Percentiles rank a stretch among this genome's conserved stretches.
phyloP scores from a whole-genome alignment of 116 monocot genomes.

The Papilionanthe hybrid region DNA sequence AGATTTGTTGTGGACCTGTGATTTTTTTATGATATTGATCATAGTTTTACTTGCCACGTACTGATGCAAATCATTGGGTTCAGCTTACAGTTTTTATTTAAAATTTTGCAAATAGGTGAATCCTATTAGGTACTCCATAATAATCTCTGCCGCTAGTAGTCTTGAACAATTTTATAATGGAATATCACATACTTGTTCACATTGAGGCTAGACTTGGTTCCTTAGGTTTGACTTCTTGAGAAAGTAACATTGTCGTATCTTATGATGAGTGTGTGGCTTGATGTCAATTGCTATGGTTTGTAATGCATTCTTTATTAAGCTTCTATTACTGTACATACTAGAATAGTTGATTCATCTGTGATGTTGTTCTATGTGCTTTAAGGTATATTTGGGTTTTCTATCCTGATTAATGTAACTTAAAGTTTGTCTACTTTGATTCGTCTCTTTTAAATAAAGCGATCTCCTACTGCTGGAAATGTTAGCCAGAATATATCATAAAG shows the following conservation, averaged over 20 bases:
- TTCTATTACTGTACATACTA: background rate
- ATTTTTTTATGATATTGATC: background rate
- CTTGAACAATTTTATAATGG: background rate
- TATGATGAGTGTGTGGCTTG: background rate
- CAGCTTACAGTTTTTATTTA: background rate
- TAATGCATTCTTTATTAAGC: background rate
- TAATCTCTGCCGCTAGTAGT: background rate
- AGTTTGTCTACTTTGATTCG: background rate
- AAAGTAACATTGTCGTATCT: background rate
- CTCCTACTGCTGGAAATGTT: background rate
- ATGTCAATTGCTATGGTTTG: background rate
- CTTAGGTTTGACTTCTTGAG: background rate
- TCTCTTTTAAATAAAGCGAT: background rate
- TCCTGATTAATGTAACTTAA: background rate
- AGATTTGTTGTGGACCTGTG: background rate
- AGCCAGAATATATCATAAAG: background rate
- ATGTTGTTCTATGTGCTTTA: background rate
- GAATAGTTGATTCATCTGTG: background rate
- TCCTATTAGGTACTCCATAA: background rate
- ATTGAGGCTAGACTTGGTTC: background rate
- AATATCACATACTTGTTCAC: background rate
- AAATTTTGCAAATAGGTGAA: background rate
- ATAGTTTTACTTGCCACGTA: background rate
- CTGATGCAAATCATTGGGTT: background rate
- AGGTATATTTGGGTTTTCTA: background rate